Conservation (phyloP, 2,329 filamentous ascomycete genomes). For the Amauroascus verrucosus region DNA sequence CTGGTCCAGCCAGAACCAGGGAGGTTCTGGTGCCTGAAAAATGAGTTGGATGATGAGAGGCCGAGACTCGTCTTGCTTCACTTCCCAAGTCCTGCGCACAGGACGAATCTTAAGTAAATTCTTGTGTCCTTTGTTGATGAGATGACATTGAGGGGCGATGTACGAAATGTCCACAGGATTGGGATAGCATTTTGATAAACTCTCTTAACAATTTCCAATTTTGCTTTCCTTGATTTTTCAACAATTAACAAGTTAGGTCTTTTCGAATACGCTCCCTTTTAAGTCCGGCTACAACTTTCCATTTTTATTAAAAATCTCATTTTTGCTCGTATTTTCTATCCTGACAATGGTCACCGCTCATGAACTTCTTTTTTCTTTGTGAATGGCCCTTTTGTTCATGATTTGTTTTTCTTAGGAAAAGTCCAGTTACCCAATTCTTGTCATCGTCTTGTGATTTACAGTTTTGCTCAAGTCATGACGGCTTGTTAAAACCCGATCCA, state of each 20-base stretch:
- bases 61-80: not conserved
- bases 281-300: not conserved
- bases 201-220: conserved; percentile 2
- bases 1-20: conserved; percentile 13
- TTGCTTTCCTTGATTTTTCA: not conserved
- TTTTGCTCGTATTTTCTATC: not conserved
- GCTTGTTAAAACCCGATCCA: not conserved
- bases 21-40: conserved; percentile 7
- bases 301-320: not conserved
- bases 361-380: not conserved
- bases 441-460: not conserved
- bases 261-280: not conserved
- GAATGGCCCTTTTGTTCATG: not conserved
- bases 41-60: not conserved
- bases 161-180: not conserved
- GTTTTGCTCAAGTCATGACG: not conserved
- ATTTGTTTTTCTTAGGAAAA: not conserved
- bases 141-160: conserved; percentile 5
- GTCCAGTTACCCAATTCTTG: not conserved
- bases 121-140: conserved; percentile 7
- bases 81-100: not conserved
- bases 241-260: not conserved
- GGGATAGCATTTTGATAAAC: conserved; percentile 8
- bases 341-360: not conserved
- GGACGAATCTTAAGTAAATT: not conserved